Evolutionary conservation across 169 alveolate species (phyloP).

Genomic region (Eimeria praecox): DNA sequence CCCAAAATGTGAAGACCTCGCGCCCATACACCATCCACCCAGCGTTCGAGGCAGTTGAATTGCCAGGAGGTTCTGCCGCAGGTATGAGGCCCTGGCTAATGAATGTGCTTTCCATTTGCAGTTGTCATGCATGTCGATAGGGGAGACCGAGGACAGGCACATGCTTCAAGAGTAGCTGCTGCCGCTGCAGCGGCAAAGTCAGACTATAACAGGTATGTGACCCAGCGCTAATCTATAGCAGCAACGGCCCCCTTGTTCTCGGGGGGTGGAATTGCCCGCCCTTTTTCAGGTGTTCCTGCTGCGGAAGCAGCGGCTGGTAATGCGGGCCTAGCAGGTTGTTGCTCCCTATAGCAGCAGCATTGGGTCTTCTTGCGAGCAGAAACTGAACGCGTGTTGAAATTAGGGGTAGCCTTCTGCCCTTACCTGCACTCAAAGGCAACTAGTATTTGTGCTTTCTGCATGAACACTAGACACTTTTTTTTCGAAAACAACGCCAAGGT

Average conservation of each 20-base stretch:
- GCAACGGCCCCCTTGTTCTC: neutral
- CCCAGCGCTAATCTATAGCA: neutral
- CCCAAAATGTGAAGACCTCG: neutral
- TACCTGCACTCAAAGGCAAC: neutral
- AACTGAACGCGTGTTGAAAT: neutral
- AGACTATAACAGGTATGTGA: constrained; percentile 21
- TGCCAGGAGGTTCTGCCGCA: neutral
- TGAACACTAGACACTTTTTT: neutral
- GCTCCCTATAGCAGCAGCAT: neutral
- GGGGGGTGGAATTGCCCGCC: neutral
- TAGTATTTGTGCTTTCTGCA: constrained; percentile 5
- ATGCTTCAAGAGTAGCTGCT: constrained; percentile 22
- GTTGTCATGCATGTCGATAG: neutral
- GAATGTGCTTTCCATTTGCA: neutral
- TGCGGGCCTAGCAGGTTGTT: neutral
- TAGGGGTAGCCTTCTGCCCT: neutral
- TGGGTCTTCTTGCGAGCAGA: constrained; percentile 13
- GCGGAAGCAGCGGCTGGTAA: constrained; percentile 1
- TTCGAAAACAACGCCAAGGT: neutral
- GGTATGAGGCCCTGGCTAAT: neutral
- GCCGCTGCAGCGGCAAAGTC: neutral
- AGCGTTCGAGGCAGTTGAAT: neutral
- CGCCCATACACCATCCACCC: neutral
- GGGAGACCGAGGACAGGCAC: neutral
- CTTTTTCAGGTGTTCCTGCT: neutral